Conservation (phyloP, 164 flowering plant species). For the Litsea cubeba region DNA sequence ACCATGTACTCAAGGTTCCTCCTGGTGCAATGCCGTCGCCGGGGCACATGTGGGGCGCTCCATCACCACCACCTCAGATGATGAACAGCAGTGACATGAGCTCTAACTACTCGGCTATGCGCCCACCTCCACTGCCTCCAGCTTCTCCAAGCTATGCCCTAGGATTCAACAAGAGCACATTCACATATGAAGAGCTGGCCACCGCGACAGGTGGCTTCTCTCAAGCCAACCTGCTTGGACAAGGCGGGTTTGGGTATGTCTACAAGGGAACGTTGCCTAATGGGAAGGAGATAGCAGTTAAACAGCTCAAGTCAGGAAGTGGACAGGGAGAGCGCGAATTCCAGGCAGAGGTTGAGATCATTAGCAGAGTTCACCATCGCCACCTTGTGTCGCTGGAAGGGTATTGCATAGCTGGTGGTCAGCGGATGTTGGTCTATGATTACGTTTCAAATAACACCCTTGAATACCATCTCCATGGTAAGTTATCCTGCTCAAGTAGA, state of each 20-base stretch:
- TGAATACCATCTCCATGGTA: constrained; percentile 84
- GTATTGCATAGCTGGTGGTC: constrained; percentile 54
- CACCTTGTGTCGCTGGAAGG: constrained; percentile 86
- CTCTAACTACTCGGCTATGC: constrained; percentile 45
- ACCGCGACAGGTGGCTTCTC: constrained; percentile 68
- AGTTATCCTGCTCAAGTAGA: background rate
- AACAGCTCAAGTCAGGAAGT: constrained; percentile 70
- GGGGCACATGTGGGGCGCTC: constrained; percentile 13
- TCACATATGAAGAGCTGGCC: constrained; percentile 66
- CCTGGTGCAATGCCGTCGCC: constrained; percentile 8
- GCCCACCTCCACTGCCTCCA: constrained; percentile 36
- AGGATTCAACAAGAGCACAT: constrained; percentile 62
- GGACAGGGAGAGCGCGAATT: constrained; percentile 89
- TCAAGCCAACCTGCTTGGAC: constrained; percentile 55
- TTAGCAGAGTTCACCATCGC: constrained; percentile 87
- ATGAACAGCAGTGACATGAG: constrained; percentile 39
- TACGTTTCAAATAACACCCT: constrained; percentile 70
- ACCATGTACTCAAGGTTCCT: constrained; percentile 21
- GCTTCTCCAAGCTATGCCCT: constrained; percentile 49
- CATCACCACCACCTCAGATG: constrained; percentile 31
- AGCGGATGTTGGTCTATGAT: constrained; percentile 77
- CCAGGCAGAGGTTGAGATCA: constrained; percentile 92
- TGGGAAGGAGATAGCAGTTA: constrained; percentile 81
- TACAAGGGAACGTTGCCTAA: constrained; percentile 79
- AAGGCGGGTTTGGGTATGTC: constrained; percentile 87